Conservation (phyloP, 352 stramenopile species). For the Plasmopara muralis region DNA sequence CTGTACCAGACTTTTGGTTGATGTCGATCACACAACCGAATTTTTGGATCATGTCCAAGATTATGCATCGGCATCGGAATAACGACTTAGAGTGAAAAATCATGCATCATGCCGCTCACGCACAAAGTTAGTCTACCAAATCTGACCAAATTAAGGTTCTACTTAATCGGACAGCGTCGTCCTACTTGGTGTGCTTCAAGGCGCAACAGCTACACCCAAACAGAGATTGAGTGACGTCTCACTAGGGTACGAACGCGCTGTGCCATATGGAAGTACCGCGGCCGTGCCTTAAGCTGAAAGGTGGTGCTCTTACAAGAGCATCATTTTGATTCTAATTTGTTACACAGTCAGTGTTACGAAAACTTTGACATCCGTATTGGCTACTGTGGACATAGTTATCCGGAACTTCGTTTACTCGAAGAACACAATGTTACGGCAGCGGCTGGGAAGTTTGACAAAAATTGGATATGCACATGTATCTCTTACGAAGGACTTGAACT, state of each 20-base stretch:
- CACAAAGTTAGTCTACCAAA: not conserved
- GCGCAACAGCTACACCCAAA: not conserved
- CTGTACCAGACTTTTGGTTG: conserved; percentile 4
- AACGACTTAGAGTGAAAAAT: conserved; percentile 9
- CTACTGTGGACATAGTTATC: not conserved
- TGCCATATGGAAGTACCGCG: conserved; percentile 2
- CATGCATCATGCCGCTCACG: conserved; percentile 2
- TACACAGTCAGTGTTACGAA: conserved; percentile 1
- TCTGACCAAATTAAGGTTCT: not conserved
- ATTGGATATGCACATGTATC: conserved; percentile 1
- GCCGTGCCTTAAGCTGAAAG: not conserved
- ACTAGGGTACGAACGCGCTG: not conserved
- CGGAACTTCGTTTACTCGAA: not conserved
- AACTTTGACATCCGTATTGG: not conserved
- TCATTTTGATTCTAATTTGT: not conserved
- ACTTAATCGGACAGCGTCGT: not conserved
- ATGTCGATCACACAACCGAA: not conserved
- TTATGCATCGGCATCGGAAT: conserved; percentile 1
- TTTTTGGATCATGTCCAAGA: not conserved
- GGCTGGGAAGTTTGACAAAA: not conserved
- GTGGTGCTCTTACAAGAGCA: conserved; percentile 1
- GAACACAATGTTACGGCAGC: not conserved
- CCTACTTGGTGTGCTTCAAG: not conserved
- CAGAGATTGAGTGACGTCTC: not conserved
- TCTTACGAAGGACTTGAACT: not conserved